These are phyloP conservation scores for Aspergillus quadricinctus DNA, from an alignment of 2,329 filamentous ascomycete genomes.

Conservation along the genomic window DNA sequence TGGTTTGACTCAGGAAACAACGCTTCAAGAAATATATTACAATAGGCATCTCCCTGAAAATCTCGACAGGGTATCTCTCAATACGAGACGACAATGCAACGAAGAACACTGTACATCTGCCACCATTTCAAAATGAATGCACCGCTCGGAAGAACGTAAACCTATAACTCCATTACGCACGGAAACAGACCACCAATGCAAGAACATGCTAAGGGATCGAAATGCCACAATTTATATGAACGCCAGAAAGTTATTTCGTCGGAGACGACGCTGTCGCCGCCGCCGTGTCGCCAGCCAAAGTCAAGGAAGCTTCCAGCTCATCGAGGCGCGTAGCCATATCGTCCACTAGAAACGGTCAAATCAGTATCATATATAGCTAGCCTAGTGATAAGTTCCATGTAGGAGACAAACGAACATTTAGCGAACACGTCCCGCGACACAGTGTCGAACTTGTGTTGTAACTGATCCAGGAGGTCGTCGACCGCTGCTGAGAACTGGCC, in stretches of 20 bases:
- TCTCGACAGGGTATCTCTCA: not conserved
- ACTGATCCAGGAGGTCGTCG: conserved; percentile 78
- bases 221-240: not conserved
- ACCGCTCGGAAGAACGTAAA: not conserved
- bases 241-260: conserved; percentile 7
- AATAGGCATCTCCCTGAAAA: not conserved
- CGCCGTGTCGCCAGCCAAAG: conserved; percentile 46
- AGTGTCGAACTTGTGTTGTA: conserved; percentile 79
- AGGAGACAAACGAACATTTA: conserved; percentile 61
- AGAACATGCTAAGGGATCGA: not conserved
- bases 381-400: not conserved
- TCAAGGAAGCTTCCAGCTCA: conserved; percentile 70
- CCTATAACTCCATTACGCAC: conserved; percentile 1
- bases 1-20: not conserved
- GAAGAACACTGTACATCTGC: not conserved
- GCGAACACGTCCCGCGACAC: conserved; percentile 83
- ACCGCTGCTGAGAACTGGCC: conserved; percentile 68
- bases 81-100: not conserved
- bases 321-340: conserved; percentile 87
- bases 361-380: not conserved
- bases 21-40: not conserved
- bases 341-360: conserved; percentile 61
- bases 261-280: conserved; percentile 16
- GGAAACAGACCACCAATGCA: not conserved
- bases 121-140: not conserved